Percentiles rank a stretch among this genome's conserved stretches.
Conservation (phyloP, 345 rosid species). For the Rhodamnia rubescens region DNA sequence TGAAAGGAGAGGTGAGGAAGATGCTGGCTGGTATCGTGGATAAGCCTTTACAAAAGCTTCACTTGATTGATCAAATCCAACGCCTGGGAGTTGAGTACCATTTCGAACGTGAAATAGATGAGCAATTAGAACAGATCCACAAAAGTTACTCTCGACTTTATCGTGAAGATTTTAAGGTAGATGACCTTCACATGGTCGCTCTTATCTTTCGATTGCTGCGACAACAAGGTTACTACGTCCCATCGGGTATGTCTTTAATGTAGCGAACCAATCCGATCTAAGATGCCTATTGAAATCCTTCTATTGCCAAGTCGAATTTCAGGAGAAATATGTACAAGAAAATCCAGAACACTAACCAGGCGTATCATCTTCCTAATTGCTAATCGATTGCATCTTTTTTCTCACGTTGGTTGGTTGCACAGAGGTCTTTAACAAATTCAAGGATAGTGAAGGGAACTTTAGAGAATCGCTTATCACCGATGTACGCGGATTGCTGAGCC, state of each 20-base stretch:
- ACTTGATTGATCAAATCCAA: constrained; percentile 17
- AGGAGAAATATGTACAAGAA: background rate
- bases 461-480: background rate
- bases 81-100: constrained; percentile 27
- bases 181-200: background rate
- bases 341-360: background rate
- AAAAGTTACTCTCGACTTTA: background rate
- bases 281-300: background rate
- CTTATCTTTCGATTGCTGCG: background rate
- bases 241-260: background rate
- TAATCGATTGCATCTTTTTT: background rate
- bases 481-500: background rate
- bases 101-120: constrained; percentile 25
- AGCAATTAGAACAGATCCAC: background rate
- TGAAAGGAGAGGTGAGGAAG: constrained; percentile 3
- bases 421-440: background rate
- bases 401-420: background rate
- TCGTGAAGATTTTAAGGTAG: background rate
- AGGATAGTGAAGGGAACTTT: background rate
- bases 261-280: background rate
- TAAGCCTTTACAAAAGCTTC: background rate
- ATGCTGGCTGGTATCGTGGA: background rate
- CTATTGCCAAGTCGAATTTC: background rate
- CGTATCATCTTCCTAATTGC: background rate
- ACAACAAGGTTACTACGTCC: background rate